Evolutionary conservation across 495 filamentous ascomycete species (phyloP).

Genomic region (Copromyces sp.): DNA sequence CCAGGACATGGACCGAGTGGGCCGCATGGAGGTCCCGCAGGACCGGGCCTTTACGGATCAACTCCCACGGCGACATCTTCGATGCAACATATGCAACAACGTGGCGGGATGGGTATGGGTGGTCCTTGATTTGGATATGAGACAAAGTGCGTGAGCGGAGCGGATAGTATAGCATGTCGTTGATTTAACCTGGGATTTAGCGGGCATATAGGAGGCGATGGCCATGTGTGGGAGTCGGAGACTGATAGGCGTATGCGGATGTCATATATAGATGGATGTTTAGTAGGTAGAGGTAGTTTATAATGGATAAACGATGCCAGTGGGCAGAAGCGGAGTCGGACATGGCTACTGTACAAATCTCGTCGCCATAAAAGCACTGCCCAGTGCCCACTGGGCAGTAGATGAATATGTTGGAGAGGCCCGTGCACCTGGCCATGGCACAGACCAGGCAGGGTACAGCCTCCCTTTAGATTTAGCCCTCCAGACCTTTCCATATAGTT

Average conservation of each 20-base stretch:
- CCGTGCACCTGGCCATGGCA: too few species aligned
- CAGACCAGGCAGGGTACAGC: too few species aligned
- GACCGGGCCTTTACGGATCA: background rate
- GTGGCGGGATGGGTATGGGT: background rate
- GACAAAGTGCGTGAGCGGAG: background rate
- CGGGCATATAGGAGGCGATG: background rate
- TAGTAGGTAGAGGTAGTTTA: background rate
- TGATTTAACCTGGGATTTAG: background rate
- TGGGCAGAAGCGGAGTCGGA: background rate
- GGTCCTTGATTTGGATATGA: background rate
- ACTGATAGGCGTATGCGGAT: background rate
- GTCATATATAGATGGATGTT: background rate
- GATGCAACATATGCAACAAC: background rate
- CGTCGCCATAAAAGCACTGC: background rate
- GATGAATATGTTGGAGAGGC: too few species aligned
- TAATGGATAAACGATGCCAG: background rate
- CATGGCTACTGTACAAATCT: background rate
- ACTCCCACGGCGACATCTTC: background rate
- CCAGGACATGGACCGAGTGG: background rate
- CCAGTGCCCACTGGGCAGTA: background rate
- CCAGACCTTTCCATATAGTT: too few species aligned
- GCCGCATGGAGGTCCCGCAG: background rate
- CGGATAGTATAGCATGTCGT: background rate
- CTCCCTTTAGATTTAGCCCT: too few species aligned
- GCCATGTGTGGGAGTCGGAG: background rate